phyloP scores from a whole-genome alignment of 208 protist species.

The Trypanosoma theileri region DNA sequence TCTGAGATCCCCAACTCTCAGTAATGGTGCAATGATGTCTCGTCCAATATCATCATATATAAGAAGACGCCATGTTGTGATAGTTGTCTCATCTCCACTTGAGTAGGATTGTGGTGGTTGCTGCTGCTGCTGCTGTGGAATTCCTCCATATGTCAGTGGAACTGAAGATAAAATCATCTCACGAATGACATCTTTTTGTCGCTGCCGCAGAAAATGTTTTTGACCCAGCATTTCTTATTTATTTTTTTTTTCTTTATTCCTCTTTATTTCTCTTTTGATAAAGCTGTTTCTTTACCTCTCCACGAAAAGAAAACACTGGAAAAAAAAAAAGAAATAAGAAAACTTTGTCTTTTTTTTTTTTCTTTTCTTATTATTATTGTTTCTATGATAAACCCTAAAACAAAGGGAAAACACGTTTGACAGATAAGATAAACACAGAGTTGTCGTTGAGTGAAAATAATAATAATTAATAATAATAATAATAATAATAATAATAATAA shows the following conservation, averaged over 20 bases:
- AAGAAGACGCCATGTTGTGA: conserved; percentile 80
- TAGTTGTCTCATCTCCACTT: conserved; percentile 18
- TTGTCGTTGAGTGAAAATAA: too few species aligned
- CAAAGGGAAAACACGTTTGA: too few species aligned
- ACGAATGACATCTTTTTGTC: conserved; percentile 61
- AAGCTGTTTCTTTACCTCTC: too few species aligned
- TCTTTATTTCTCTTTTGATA: background rate
- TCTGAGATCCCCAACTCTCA: conserved; percentile 84
- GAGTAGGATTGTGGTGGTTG: background rate
- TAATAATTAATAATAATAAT: too few species aligned
- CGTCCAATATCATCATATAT: conserved; percentile 88
- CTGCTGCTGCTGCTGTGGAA: conserved; percentile 24
- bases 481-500: too few species aligned
- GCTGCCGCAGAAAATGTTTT: conserved; percentile 62
- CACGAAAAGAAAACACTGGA: too few species aligned
- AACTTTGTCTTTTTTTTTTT: conserved; percentile 18
- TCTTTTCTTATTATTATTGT: conserved; percentile 18
- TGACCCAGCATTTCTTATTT: conserved; percentile 23
- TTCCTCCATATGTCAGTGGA: conserved; percentile 50
- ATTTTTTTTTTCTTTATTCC: conserved; percentile 15
- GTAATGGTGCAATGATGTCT: conserved; percentile 87
- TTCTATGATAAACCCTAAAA: too few species aligned
- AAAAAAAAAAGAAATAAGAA: too few species aligned
- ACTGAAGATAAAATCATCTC: conserved; percentile 74
- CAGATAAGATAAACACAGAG: too few species aligned